phyloP scores from a whole-genome alignment of 106 monocot genomes.

The Ottelia alismoides region DNA sequence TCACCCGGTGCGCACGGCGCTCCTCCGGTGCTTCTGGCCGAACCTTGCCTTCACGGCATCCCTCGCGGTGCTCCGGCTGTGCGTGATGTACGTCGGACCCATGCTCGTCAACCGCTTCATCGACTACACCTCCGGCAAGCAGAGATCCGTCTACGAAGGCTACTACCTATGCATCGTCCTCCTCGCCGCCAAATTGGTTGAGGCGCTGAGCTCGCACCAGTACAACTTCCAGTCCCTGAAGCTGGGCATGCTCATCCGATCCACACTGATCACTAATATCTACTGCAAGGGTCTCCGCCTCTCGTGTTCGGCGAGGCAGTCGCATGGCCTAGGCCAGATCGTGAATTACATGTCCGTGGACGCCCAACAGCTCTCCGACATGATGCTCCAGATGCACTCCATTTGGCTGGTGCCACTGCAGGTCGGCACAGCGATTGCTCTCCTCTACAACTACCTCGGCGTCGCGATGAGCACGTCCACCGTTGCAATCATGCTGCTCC shows the following conservation, averaged over 20 bases:
- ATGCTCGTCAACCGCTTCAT: constrained; percentile 66
- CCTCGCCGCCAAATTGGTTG: constrained; percentile 61
- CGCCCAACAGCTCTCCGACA: constrained; percentile 95
- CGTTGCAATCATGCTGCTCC: constrained; percentile 19
- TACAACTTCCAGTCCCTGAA: constrained; percentile 96
- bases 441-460: constrained; percentile 57
- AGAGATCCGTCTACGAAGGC: constrained; percentile 32
- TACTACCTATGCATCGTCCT: constrained; percentile 49
- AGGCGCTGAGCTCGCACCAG: constrained; percentile 76
- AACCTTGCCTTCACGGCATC: constrained; percentile 48
- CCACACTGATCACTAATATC: constrained; percentile 68
- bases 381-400: constrained; percentile 94
- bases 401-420: constrained; percentile 92
- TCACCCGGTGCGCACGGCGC: constrained; percentile 64
- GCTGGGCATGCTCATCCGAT: constrained; percentile 86
- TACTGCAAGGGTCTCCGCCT: constrained; percentile 81
- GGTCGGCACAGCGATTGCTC: constrained; percentile 38
- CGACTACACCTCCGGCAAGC: constrained; percentile 29
- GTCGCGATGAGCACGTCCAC: constrained; percentile 34
- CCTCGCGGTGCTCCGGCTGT: constrained; percentile 46
- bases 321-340: constrained; percentile 86
- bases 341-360: constrained; percentile 98
- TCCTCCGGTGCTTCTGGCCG: constrained; percentile 73
- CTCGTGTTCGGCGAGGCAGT: constrained; percentile 72
- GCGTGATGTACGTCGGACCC: constrained; percentile 91